phyloP scores from a whole-genome alignment of 2,329 filamentous ascomycete species.

The Talaromyces albobiverticillius region DNA sequence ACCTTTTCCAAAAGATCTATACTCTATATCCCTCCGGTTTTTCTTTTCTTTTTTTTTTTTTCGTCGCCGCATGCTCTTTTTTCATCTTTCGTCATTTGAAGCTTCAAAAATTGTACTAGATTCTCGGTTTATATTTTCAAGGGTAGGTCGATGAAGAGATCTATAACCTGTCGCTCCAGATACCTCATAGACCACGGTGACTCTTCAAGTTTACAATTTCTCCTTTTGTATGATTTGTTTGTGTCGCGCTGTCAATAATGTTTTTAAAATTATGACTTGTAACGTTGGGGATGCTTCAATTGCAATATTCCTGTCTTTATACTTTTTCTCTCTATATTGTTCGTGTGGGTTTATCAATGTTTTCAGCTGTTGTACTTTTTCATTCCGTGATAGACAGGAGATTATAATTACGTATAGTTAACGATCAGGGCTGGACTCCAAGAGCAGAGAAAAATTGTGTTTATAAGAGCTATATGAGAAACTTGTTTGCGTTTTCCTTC shows the following conservation, averaged over 20 bases:
- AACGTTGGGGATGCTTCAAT: not conserved
- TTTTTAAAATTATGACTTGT: not conserved
- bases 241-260: conserved; percentile 4
- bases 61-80: not conserved
- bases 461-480: not conserved
- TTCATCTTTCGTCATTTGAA: conserved; percentile 1
- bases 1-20: not conserved
- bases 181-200: conserved; percentile 29
- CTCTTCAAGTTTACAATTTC: conserved; percentile 21
- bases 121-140: conserved; percentile 19
- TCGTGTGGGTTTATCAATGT: not conserved
- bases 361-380: not conserved
- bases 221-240: conserved; percentile 12
- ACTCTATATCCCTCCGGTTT: too few species aligned
- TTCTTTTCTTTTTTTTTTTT: not conserved
- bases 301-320: not conserved
- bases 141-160: conserved; percentile 23
- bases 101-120: conserved; percentile 20
- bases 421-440: not conserved
- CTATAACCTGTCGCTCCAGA: conserved; percentile 27
- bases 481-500: not conserved
- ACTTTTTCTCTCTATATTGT: not conserved
- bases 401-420: conserved; percentile 1
- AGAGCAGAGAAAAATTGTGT: not conserved
- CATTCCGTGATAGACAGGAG: not conserved